Conservation (phyloP, 352 stramenopile species). For the Pythium phragmitis region DNA sequence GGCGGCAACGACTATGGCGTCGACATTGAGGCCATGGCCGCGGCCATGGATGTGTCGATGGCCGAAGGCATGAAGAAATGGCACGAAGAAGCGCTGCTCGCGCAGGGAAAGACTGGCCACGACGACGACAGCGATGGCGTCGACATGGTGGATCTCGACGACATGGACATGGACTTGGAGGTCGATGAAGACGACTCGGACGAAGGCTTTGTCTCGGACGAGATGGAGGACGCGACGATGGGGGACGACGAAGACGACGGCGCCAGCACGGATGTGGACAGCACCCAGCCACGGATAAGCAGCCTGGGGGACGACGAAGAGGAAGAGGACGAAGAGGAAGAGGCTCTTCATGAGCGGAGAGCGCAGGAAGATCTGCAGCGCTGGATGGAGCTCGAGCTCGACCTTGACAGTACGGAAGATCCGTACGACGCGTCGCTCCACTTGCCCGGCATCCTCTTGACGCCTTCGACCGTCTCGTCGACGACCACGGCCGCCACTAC, state of each 20-base stretch:
- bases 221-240: constrained; percentile 19
- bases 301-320: constrained; percentile 20
- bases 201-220: constrained; percentile 21
- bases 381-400: constrained; percentile 32
- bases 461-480: background rate
- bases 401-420: constrained; percentile 25
- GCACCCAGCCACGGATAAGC: constrained; percentile 20
- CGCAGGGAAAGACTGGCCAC: constrained; percentile 5
- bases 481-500: background rate
- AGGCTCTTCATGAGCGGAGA: constrained; percentile 5
- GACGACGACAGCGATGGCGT: constrained; percentile 15
- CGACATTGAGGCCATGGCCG: background rate
- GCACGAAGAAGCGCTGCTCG: background rate
- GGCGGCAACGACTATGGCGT: background rate
- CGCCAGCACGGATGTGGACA: constrained; percentile 20
- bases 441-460: background rate
- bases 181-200: constrained; percentile 21
- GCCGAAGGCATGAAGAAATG: constrained; percentile 8
- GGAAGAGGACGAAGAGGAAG: constrained; percentile 3
- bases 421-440: constrained; percentile 29
- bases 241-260: constrained; percentile 14
- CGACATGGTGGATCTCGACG: constrained; percentile 22
- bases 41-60: constrained; percentile 2
- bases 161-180: constrained; percentile 15
- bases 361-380: constrained; percentile 27